A percentile compares a stretch with the other conserved stretches of the same genome.
phyloP scores from a whole-genome alignment of 2,329 filamentous ascomycete species.

The Penicillium sp. region DNA sequence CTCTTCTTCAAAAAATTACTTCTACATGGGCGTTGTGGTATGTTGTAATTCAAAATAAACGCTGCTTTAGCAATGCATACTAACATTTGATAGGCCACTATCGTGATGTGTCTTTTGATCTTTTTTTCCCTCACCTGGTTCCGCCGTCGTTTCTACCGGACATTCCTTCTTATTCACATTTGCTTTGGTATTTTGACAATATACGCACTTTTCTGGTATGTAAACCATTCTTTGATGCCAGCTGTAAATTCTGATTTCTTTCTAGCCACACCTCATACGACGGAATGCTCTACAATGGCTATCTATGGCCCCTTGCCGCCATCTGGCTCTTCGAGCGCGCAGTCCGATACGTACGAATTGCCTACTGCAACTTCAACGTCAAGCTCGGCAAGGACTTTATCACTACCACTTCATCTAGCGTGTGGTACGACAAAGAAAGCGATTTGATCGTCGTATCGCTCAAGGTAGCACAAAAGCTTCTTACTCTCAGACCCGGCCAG shows the following conservation, averaged over 20 bases:
- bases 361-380: slow-evolving; percentile 40
- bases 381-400: slow-evolving; percentile 16
- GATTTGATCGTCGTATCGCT: too few relatives aligned
- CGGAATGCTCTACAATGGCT: too few relatives aligned
- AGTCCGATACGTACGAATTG: slow-evolving; percentile 35
- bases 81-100: neutral
- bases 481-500: slow-evolving; percentile 41
- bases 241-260: too few relatives aligned
- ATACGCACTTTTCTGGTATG: too few relatives aligned
- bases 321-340: slow-evolving; percentile 48
- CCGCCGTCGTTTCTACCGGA: neutral
- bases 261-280: too few relatives aligned
- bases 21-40: neutral
- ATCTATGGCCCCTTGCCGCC: slow-evolving; percentile 29
- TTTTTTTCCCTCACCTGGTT: neutral
- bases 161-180: too few relatives aligned
- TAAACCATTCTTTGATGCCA: too few relatives aligned
- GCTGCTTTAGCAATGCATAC: too few relatives aligned
- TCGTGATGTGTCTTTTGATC: neutral
- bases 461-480: too few relatives aligned
- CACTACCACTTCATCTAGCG: slow-evolving; percentile 29
- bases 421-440: slow-evolving; percentile 4
- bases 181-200: too few relatives aligned
- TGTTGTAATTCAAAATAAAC: too few relatives aligned
- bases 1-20: neutral